Conservation (phyloP, 176 grass and related monocot species). For the Triticum dicoccoides region DNA sequence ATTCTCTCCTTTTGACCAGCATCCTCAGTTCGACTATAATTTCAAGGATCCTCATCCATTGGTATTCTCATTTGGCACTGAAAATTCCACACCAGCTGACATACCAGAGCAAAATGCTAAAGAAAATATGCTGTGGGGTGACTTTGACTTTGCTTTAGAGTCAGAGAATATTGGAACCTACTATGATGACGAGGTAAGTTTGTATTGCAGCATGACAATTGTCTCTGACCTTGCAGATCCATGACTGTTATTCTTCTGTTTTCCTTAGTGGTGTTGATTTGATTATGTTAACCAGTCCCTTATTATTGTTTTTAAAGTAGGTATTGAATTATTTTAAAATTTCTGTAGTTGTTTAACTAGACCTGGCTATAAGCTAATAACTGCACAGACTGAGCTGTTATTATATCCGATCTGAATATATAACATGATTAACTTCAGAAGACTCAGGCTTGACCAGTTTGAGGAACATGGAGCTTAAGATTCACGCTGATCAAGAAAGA, state of each 20-base stretch:
- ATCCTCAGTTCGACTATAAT: constrained; percentile 40
- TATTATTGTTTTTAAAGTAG: background rate
- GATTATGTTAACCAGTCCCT: background rate
- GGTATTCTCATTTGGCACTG: constrained; percentile 72
- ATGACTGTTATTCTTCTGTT: constrained; percentile 19
- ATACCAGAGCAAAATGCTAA: constrained; percentile 41
- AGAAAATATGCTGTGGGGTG: constrained; percentile 71
- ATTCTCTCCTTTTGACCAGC: constrained; percentile 40
- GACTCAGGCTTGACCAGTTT: background rate
- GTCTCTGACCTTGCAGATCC: background rate
- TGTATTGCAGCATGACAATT: constrained; percentile 21
- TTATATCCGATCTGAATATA: background rate
- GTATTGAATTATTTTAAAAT: background rate
- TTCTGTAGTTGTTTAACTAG: background rate
- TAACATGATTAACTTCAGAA: background rate
- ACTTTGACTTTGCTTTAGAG: constrained; percentile 75
- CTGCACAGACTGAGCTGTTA: background rate
- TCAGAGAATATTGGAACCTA: constrained; percentile 83
- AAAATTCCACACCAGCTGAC: constrained; percentile 37
- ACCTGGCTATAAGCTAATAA: background rate
- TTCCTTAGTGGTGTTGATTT: constrained; percentile 11
- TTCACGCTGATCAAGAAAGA: background rate
- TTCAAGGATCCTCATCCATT: constrained; percentile 59
- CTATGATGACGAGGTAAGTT: constrained; percentile 63
- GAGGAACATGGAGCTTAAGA: background rate